Conservation (phyloP, 2,329 filamentous ascomycete species). For the Fusarium lyarnte region DNA sequence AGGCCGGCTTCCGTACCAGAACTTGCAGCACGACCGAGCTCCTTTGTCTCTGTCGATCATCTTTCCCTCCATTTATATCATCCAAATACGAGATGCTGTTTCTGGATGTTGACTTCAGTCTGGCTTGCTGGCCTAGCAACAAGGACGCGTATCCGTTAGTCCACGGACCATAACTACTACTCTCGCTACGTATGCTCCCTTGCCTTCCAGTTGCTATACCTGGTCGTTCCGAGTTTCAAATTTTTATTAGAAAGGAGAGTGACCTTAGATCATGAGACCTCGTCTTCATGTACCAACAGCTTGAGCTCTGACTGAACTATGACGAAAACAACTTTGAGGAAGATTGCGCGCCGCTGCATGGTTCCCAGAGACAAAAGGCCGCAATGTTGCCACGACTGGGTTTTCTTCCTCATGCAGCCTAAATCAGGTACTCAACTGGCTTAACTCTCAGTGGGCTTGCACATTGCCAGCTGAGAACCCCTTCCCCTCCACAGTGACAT, state of each 20-base stretch:
- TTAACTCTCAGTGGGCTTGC: constrained; percentile 6
- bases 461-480: constrained; percentile 24
- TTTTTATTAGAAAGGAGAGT: constrained; percentile 2
- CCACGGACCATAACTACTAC: neutral
- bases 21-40: neutral
- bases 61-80: neutral
- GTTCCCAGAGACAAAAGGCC: neutral
- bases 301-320: neutral
- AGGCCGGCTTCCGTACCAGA: constrained; percentile 4
- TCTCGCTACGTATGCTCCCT: constrained; percentile 1
- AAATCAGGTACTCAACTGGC: neutral
- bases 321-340: neutral
- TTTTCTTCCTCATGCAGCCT: neutral
- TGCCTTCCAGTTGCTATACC: constrained; percentile 19
- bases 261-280: constrained; percentile 11
- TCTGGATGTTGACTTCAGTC: constrained; percentile 4
- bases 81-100: constrained; percentile 24
- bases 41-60: neutral
- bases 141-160: neutral
- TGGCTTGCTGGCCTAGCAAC: neutral
- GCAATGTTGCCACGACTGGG: neutral
- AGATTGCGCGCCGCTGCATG: neutral
- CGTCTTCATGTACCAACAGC: neutral
- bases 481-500: constrained; percentile 12
- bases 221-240: constrained; percentile 25